Evolutionary conservation across 345 rosid species (phyloP).

Genomic region (Rhodamnia argentea): DNA sequence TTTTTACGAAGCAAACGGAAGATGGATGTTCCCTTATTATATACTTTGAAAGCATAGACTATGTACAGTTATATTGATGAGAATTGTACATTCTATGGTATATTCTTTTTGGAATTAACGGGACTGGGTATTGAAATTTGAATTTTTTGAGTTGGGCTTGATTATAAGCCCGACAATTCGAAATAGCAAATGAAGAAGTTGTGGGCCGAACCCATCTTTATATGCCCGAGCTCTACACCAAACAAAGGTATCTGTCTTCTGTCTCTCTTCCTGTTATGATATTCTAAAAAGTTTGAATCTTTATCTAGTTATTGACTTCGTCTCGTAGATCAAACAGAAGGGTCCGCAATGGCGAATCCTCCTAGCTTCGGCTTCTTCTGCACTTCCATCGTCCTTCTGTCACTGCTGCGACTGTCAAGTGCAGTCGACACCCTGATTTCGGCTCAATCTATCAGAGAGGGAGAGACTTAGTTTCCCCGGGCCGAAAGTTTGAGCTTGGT

Average conservation of each 20-base stretch:
- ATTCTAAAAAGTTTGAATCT: too few relatives aligned
- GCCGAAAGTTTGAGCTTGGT: not conserved
- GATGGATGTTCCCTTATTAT: too few relatives aligned
- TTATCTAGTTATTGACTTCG: too few relatives aligned
- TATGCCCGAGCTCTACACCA: too few relatives aligned
- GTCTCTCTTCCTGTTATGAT: too few relatives aligned
- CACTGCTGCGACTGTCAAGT: not conserved
- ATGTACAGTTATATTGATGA: too few relatives aligned
- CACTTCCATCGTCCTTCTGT: not conserved
- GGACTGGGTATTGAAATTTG: not conserved
- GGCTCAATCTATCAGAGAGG: not conserved
- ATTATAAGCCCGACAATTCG: not conserved
- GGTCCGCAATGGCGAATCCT: too few relatives aligned
- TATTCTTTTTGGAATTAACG: not conserved
- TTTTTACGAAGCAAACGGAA: too few relatives aligned
- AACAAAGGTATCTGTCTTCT: too few relatives aligned
- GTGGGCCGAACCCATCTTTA: not conserved
- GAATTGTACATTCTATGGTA: not conserved
- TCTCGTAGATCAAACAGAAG: too few relatives aligned
- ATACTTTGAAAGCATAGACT: too few relatives aligned
- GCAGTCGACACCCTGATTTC: not conserved
- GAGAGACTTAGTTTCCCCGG: constrained; percentile 1
- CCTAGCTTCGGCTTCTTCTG: not conserved
- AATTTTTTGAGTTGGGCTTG: not conserved
- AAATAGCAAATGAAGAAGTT: not conserved